These are phyloP conservation scores for Aspergillus ochraceoroseus DNA, from an alignment of 2,329 filamentous ascomycete genomes.

Conservation along the genomic window DNA sequence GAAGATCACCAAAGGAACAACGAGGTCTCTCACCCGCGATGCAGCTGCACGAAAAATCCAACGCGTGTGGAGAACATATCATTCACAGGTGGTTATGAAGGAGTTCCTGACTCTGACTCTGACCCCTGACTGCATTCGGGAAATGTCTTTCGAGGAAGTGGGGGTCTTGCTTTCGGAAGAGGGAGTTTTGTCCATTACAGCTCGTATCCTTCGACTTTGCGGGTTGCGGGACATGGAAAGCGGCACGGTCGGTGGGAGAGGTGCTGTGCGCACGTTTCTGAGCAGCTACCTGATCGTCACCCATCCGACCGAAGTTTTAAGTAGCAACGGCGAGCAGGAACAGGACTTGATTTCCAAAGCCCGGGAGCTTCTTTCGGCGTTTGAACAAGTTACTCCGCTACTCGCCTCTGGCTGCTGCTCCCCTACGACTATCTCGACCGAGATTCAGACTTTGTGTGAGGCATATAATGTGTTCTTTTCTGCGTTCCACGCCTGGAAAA, in stretches of 20 bases:
- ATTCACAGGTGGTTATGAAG: slow-evolving; percentile 47
- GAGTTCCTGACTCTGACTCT: slow-evolving; percentile 51
- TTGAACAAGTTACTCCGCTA: slow-evolving; percentile 51
- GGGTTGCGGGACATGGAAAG: slow-evolving; percentile 51
- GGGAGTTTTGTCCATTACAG: slow-evolving; percentile 50
- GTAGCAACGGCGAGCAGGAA: slow-evolving; percentile 58
- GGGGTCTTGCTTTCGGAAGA: slow-evolving; percentile 53
- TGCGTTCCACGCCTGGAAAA: slow-evolving; percentile 62
- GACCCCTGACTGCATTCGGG: slow-evolving; percentile 50
- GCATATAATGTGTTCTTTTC: slow-evolving; percentile 57
- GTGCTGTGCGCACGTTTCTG: slow-evolving; percentile 57
- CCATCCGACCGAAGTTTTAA: slow-evolving; percentile 57
- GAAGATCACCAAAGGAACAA: slow-evolving; percentile 34
- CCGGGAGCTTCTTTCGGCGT: slow-evolving; percentile 53
- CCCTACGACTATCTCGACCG: slow-evolving; percentile 43
- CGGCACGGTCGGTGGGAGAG: slow-evolving; percentile 46
- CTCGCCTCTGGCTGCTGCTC: slow-evolving; percentile 44
- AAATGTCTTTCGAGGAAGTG: slow-evolving; percentile 56
- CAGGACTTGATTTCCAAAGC: slow-evolving; percentile 58
- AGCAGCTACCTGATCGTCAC: slow-evolving; percentile 60
- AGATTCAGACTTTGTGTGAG: slow-evolving; percentile 49
- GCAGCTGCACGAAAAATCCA: slow-evolving; percentile 56
- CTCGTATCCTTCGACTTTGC: slow-evolving; percentile 54
- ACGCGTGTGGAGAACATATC: slow-evolving; percentile 52
- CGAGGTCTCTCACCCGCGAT: slow-evolving; percentile 45